Base-by-base conservation (phyloP, 202 grass and related monocot species). In the Carex arenaria region DNA sequence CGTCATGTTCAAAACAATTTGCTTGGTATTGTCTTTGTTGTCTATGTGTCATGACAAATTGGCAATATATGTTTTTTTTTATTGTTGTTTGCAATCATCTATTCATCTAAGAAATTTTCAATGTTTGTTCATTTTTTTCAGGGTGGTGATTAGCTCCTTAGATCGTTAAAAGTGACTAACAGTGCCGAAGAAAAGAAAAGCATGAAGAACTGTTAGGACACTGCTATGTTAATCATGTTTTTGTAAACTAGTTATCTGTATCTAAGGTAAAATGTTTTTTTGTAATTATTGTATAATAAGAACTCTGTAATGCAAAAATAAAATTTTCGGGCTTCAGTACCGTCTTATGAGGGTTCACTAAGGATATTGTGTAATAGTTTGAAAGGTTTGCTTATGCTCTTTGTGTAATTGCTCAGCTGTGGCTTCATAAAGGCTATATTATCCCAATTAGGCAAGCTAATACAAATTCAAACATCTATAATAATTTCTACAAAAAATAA, bases 81-180 rank as follows among this genome's bases (percentile, higher is more conserved):
- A 34, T 69, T 43, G 47, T 70, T 70, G 4, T 51, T 52, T 26
- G 51, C 20, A 1, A 72, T 52, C 12, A 72, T 78, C 15, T n/a
- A 19, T 78, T 7, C 30, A 38, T 60, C 9, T 71, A 47, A 68
- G 32, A 68, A 71, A 71, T 22, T n/a, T 40, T 78, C 3, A 61
- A 60, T 38, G n/a, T 5, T 36, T 77, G 8, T 77, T 34, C 9
- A 34, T n/a, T 34, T 78, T 20, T 78, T 61, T 61, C 74, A 78
- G 74, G 74, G 74, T 78, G 3, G 74, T 78, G 31, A 78, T 78
- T 78, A 78, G 74, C 74, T 78, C 74, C 30, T 61, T 78, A 42
- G 74, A 78, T 78, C 74, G 31, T 19, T 78, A 59, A 78, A 30
- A 22, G 17, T 40, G 31, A 42, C 55, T 78, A 32, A 30, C 4